phyloP scores from a whole-genome alignment of 345 rosid genomes.

The Eucalyptus leucophloia region DNA sequence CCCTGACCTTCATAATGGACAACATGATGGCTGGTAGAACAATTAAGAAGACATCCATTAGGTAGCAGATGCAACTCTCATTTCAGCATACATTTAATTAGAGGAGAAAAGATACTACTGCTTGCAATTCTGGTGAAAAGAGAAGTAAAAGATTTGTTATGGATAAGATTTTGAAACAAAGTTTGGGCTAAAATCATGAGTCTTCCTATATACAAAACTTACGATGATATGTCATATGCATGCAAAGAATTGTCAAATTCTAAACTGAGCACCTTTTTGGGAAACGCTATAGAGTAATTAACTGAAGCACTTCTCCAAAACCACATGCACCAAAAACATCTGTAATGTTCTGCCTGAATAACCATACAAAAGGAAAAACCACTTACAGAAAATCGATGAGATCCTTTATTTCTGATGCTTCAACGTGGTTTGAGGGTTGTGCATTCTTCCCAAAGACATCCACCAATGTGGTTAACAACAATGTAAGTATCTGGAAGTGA shows the following conservation, averaged over 20 bases:
- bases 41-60: background rate
- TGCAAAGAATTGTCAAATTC: background rate
- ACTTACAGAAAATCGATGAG: slow-evolving; percentile 89
- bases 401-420: slow-evolving; percentile 79
- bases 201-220: background rate
- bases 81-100: background rate
- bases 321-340: background rate
- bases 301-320: background rate
- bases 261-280: background rate
- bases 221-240: background rate
- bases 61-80: background rate
- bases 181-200: background rate
- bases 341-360: background rate
- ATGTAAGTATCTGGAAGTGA: slow-evolving; percentile 44
- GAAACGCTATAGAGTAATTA: background rate
- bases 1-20: slow-evolving; percentile 95
- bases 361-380: background rate
- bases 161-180: background rate
- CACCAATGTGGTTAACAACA: slow-evolving; percentile 54
- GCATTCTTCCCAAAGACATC: slow-evolving; percentile 79
- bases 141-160: background rate
- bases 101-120: background rate
- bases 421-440: slow-evolving; percentile 37
- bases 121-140: background rate
- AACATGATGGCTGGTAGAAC: slow-evolving; percentile 57